Conservation (phyloP, 1,139 yeast species). For the Lodderomyces theae region DNA sequence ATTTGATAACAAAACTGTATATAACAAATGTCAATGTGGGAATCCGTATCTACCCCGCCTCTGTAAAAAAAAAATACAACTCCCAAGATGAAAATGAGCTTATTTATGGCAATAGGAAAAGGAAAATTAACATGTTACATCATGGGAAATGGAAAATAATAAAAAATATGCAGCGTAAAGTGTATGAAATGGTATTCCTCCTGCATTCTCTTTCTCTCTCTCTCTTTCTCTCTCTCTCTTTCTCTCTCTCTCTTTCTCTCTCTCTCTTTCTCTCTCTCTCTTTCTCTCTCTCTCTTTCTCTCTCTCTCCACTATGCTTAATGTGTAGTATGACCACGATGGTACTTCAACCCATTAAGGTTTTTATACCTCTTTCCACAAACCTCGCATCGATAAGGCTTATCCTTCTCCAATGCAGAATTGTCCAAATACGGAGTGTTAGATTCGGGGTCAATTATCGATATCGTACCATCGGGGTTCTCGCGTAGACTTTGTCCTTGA, state of each 20-base stretch:
- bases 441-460: conserved; percentile 92
- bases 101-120: too few species aligned
- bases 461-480: conserved; percentile 90
- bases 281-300: not conserved
- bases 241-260: not conserved
- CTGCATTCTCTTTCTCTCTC: too few species aligned
- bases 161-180: too few species aligned
- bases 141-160: too few species aligned
- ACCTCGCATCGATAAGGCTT: conserved; percentile 98
- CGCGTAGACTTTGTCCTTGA: conserved; percentile 88
- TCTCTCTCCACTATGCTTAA: conserved; percentile 27
- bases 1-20: too few species aligned
- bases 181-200: too few species aligned
- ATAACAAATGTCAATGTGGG: not conserved
- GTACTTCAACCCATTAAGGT: conserved; percentile 91
- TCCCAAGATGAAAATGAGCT: too few species aligned
- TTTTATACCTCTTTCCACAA: conserved; percentile 95
- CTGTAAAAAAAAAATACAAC: too few species aligned
- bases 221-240: too few species aligned
- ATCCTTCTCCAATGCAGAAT: conserved; percentile 91
- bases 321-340: conserved; percentile 98
- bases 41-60: too few species aligned
- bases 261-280: not conserved
- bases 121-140: too few species aligned
- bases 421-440: conserved; percentile 88